Evolutionary conservation across 2,329 filamentous ascomycete species (phyloP).

Genomic region (Aspergillus thermomutatus): DNA sequence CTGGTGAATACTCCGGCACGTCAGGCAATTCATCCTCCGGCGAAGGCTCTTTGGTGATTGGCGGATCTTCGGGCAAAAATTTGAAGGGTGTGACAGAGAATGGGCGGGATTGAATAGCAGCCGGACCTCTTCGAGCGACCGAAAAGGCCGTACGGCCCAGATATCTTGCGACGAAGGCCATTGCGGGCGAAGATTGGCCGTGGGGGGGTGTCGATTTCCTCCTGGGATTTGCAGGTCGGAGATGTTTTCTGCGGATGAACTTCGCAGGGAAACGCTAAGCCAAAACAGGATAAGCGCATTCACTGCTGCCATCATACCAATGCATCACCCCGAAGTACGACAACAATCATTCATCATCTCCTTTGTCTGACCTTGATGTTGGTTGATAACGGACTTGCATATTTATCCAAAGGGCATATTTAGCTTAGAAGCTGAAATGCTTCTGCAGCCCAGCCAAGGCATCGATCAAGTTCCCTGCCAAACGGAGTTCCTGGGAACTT

Average conservation of each 20-base stretch:
- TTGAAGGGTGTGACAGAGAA: conserved; percentile 35
- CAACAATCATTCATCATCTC: not conserved
- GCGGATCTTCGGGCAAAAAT: conserved; percentile 33
- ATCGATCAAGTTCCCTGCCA: not conserved
- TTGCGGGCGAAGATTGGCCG: conserved; percentile 23
- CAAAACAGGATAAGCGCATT: conserved; percentile 7
- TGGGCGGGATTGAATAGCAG: conserved; percentile 22
- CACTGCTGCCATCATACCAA: not conserved
- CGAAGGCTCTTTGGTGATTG: conserved; percentile 23
- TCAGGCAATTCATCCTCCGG: conserved; percentile 26
- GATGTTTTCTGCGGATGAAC: conserved; percentile 20
- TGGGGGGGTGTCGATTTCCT: conserved; percentile 8
- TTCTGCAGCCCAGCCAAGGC: not conserved
- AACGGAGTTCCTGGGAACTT: not conserved
- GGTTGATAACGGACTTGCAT: not conserved
- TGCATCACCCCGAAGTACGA: not conserved
- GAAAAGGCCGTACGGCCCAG: conserved; percentile 35
- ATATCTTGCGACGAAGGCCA: conserved; percentile 39
- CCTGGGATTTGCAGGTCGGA: conserved; percentile 18
- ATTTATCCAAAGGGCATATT: not conserved
- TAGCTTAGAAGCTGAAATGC: not conserved
- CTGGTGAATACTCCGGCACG: conserved; percentile 36
- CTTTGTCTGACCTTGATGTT: not conserved
- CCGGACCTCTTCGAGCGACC: conserved; percentile 30
- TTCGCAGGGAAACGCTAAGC: conserved; percentile 20